Percentiles rank a stretch among this genome's conserved stretches.
Conservation (phyloP, 805 yeast species). For the Sugiyamaella boreocaroliniensis region DNA sequence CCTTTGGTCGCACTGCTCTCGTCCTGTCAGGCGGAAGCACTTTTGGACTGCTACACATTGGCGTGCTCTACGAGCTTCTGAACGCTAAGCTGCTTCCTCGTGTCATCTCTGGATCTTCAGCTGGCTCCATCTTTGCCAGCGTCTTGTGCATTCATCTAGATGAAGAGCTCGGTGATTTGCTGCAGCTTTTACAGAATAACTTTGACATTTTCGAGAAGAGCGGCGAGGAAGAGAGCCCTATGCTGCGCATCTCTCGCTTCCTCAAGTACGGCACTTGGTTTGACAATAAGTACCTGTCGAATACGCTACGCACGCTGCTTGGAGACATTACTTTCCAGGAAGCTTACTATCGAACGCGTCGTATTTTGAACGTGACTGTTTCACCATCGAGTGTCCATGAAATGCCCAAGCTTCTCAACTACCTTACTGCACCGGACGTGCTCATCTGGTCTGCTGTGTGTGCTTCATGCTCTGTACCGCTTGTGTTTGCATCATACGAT, state of each 20-base stretch:
- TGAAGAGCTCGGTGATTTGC: constrained; percentile 51
- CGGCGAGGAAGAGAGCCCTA: constrained; percentile 45
- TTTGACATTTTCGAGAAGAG: constrained; percentile 55
- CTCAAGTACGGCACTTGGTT: constrained; percentile 86
- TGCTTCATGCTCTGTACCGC: constrained; percentile 92
- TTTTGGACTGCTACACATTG: constrained; percentile 87
- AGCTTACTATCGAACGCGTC: constrained; percentile 89
- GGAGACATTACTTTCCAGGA: constrained; percentile 92
- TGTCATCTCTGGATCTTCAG: constrained; percentile 88
- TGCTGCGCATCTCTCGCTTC: constrained; percentile 50
- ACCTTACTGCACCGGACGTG: constrained; percentile 90
- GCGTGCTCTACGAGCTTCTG: constrained; percentile 73
- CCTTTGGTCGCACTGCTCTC: constrained; percentile 89
- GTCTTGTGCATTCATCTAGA: constrained; percentile 74
- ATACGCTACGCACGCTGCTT: constrained; percentile 68
- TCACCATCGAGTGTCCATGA: constrained; percentile 88
- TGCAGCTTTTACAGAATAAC: constrained; percentile 42
- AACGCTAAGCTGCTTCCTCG: constrained; percentile 74
- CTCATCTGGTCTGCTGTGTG: constrained; percentile 85
- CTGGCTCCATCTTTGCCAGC: constrained; percentile 92
- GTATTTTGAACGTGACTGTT: constrained; percentile 88
- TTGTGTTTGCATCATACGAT: constrained; percentile 79
- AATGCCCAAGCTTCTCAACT: constrained; percentile 81
- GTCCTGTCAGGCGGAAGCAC: constrained; percentile 96
- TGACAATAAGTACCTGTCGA: constrained; percentile 62